These are phyloP conservation scores for Phytophthora tubulina DNA, from an alignment of 352 stramenopile genomes.

Conservation along the genomic window DNA sequence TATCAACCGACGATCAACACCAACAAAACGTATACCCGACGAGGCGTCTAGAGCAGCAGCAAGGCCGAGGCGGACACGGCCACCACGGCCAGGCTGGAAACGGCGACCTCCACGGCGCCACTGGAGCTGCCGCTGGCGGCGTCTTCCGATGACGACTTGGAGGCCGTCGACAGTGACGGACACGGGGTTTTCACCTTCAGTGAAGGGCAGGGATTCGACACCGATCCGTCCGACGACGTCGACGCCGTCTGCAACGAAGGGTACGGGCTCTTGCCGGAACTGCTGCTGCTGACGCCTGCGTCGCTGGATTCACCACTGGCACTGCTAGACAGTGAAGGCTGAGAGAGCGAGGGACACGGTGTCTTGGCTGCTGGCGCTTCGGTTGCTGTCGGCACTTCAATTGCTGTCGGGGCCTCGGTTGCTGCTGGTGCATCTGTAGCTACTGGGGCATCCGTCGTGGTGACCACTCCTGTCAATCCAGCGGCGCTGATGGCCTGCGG, in stretches of 20 bases:
- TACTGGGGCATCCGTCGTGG: neutral
- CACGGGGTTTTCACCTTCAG: conserved; percentile 32
- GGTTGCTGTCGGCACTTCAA: conserved; percentile 1
- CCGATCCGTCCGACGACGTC: conserved; percentile 40
- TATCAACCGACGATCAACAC: conserved; percentile 24
- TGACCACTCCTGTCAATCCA: neutral
- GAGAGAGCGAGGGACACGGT: conserved; percentile 43
- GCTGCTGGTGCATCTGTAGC: conserved; percentile 8
- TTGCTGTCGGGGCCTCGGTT: conserved; percentile 19
- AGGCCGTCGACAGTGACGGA: conserved; percentile 34
- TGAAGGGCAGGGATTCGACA: conserved; percentile 27
- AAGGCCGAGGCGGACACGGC: conserved; percentile 24
- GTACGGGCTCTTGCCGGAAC: conserved; percentile 36
- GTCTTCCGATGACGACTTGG: conserved; percentile 36
- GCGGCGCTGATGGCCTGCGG: conserved; percentile 16
- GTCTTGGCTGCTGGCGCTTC: conserved; percentile 27
- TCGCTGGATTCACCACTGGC: conserved; percentile 24
- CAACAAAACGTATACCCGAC: conserved; percentile 19
- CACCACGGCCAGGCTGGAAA: conserved; percentile 21
- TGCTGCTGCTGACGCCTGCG: conserved; percentile 17
- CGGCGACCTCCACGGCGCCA: neutral
- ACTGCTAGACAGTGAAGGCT: conserved; percentile 35
- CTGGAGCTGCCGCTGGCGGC: conserved; percentile 26
- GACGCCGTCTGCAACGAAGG: conserved; percentile 42
- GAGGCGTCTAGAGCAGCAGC: conserved; percentile 38